Base-by-base conservation (phyloP, 306 rosid species). In the Rosa lucieae region DNA sequence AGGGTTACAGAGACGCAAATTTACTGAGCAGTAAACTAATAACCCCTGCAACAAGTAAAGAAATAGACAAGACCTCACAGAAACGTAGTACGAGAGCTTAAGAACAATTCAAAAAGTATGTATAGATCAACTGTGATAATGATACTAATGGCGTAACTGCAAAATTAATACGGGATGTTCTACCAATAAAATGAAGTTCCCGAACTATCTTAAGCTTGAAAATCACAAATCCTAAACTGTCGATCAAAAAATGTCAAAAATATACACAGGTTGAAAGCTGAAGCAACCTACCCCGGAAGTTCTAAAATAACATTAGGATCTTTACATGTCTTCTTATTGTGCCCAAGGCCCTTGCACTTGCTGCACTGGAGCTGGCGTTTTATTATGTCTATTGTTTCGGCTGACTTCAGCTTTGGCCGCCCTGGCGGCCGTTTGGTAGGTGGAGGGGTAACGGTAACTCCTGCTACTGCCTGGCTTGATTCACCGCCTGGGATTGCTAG, bases 281-380 rank as follows among this genome's bases (percentile, higher is more conserved):
- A 66, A 42, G 46, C 49, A 40, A 74, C 78, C 82, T 79, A 87
- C 39, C 86, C 86, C 81, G 86, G 70, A 67, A 51, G 85, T 76
- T 75, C 80, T 65, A 71, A 65, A 61, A 35, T 55, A 63, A 10
- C 62, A 67, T 80, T 87, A 87, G 69, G 83, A 49, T 61, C 70
- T 86, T 91, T 87, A 91, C 98, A 95, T 0, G 99, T 92, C 90
- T 95, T 95, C 91, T 86, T 90, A 79, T 95, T 95, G 88, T 95
- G 99, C 72, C 99, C 99, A 79, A 95, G 97, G 68, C 93, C 98
- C 84, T 95, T 95, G 89, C 99, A 93, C 76, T 90, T 95, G 82
- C 99, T 86, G 76, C 99, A 95, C 82, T 95, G 99, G 53, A 95
- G 96, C 78, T 93, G 98, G 7, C 97, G 96, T 84, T 95, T 95